phyloP scores from a whole-genome alignment of 768 basidiomycete genomes.

The Xerocomellus chrysenteron region DNA sequence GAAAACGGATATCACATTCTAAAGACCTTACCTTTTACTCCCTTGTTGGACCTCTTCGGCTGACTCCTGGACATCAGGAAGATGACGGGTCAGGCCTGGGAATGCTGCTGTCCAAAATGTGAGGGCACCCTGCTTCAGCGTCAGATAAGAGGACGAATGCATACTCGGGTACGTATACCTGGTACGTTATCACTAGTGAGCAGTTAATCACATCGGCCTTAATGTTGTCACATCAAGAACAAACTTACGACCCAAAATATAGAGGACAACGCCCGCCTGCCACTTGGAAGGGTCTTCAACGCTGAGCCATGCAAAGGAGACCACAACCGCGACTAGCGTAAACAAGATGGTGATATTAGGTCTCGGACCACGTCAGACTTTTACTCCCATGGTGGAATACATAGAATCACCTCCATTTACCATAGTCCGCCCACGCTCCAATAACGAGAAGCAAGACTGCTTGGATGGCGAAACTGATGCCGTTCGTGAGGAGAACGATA shows the following conservation, averaged over 20 bases:
- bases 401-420: constrained; percentile 60
- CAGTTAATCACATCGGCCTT: neutral
- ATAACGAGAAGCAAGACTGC: constrained; percentile 62
- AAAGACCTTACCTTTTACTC: constrained; percentile 43
- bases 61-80: constrained; percentile 66
- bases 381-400: neutral
- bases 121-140: constrained; percentile 48
- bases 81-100: constrained; percentile 68
- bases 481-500: constrained; percentile 76
- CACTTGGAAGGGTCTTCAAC: constrained; percentile 65
- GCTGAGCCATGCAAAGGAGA: constrained; percentile 78
- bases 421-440: constrained; percentile 82
- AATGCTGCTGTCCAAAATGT: constrained; percentile 88
- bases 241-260: constrained; percentile 60
- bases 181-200: constrained; percentile 64
- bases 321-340: constrained; percentile 60
- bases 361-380: constrained; percentile 31
- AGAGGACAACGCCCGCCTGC: constrained; percentile 59
- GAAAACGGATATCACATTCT: neutral
- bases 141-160: neutral
- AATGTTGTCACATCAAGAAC: neutral
- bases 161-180: constrained; percentile 36
- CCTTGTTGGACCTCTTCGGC: constrained; percentile 38
- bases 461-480: constrained; percentile 77
- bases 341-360: constrained; percentile 79